phyloP scores from a whole-genome alignment of 2,329 filamentous ascomycete genomes.

The Colletotrichum australisinense region DNA sequence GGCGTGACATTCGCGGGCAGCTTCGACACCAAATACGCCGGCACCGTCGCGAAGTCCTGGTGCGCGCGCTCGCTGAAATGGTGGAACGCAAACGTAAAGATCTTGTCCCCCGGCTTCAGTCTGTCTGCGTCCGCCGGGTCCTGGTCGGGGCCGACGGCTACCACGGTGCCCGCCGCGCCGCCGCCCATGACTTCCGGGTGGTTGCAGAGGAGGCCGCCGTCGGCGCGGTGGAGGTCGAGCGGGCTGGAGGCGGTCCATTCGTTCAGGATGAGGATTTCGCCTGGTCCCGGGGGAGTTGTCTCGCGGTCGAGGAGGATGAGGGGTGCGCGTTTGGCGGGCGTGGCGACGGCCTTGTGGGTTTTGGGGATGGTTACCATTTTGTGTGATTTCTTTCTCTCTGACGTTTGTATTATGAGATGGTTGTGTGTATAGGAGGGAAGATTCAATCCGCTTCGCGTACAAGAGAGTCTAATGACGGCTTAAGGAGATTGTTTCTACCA shows the following conservation, averaged over 20 bases:
- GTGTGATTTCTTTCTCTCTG: neutral
- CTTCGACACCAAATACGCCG: constrained; percentile 60
- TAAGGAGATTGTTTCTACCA: neutral
- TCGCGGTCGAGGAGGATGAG: constrained; percentile 40
- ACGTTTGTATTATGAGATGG: neutral
- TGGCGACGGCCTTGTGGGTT: constrained; percentile 42
- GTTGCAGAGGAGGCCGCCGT: constrained; percentile 66
- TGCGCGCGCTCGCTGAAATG: constrained; percentile 61
- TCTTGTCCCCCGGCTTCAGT: constrained; percentile 62
- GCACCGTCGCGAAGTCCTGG: constrained; percentile 66
- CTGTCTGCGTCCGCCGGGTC: neutral
- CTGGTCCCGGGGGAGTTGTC: constrained; percentile 46
- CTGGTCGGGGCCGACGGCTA: constrained; percentile 55
- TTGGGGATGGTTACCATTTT: constrained; percentile 37
- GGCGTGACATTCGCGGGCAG: constrained; percentile 54
- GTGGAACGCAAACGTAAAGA: constrained; percentile 66
- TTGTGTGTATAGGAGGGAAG: neutral
- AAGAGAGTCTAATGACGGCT: neutral
- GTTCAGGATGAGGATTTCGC: constrained; percentile 67
- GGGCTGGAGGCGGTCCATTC: constrained; percentile 71
- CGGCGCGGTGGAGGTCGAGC: constrained; percentile 70
- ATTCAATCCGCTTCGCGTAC: no score
- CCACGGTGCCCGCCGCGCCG: constrained; percentile 62
- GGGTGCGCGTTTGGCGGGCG: constrained; percentile 37
- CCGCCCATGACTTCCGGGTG: constrained; percentile 64